Conservation (phyloP, 2,329 filamentous ascomycete genomes). For the Ascochyta clinopodiicola region DNA sequence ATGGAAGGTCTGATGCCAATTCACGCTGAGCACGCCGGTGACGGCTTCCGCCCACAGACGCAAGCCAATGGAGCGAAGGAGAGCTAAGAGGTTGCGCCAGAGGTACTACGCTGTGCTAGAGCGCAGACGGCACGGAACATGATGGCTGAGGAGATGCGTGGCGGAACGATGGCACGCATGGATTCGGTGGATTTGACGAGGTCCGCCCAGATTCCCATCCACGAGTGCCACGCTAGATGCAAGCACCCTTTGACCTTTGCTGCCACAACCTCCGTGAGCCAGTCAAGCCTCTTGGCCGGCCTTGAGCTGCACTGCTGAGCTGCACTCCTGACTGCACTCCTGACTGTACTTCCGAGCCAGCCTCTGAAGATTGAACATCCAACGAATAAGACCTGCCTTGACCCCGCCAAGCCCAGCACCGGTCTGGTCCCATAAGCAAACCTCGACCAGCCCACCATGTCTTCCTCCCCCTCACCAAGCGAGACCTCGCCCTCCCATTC, state of each 20-base stretch:
- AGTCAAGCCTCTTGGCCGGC: slow-evolving; percentile 18
- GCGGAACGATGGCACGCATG: slow-evolving; percentile 24
- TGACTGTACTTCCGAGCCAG: slow-evolving; percentile 19
- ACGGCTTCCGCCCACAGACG: slow-evolving; percentile 26
- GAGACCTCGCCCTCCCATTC: slow-evolving; percentile 13
- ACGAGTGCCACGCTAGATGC: slow-evolving; percentile 21
- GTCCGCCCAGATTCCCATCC: slow-evolving; percentile 21
- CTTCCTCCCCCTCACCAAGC: slow-evolving; percentile 12
- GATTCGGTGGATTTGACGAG: slow-evolving; percentile 26
- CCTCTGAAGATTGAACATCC: slow-evolving; percentile 12
- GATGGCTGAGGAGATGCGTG: slow-evolving; percentile 31
- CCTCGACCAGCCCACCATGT: slow-evolving; percentile 5
- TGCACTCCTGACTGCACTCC: slow-evolving; percentile 19
- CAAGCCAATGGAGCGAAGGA: slow-evolving; percentile 29
- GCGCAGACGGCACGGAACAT: slow-evolving; percentile 36
- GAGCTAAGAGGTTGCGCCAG: slow-evolving; percentile 27
- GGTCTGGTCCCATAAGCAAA: slow-evolving; percentile 10
- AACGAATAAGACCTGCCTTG: slow-evolving; percentile 13
- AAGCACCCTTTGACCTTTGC: slow-evolving; percentile 12
- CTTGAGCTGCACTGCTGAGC: slow-evolving; percentile 25
- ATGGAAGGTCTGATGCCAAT: slow-evolving; percentile 31
- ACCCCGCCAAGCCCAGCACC: slow-evolving; percentile 21
- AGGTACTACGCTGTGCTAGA: slow-evolving; percentile 34
- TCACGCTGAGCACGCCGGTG: slow-evolving; percentile 32
- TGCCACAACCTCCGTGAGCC: slow-evolving; percentile 17